Conservation (phyloP, 148 eudicot species). For the Agrostemma githago region DNA sequence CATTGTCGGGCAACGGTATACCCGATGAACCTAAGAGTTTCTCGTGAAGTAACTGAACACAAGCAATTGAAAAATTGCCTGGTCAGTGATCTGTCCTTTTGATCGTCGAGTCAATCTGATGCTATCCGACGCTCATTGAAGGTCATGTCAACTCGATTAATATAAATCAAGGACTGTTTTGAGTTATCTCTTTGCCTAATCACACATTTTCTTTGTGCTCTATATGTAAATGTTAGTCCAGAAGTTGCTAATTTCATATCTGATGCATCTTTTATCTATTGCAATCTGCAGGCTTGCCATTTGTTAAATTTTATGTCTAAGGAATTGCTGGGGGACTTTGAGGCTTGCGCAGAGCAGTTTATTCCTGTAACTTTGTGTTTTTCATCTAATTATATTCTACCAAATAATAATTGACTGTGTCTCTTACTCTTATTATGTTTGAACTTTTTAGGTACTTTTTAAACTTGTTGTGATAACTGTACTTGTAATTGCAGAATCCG, state of each 20-base stretch:
- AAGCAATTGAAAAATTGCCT: background rate
- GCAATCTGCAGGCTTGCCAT: conserved; percentile 72
- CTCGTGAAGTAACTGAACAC: background rate
- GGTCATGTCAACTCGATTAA: background rate
- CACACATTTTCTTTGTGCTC: background rate
- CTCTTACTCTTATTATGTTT: conserved; percentile 27
- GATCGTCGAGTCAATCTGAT: background rate
- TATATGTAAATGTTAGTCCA: background rate
- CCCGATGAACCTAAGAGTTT: too few species aligned
- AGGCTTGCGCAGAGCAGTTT: conserved; percentile 87
- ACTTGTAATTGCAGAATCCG: conserved; percentile 96
- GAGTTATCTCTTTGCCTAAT: background rate
- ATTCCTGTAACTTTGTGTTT: conserved; percentile 61
- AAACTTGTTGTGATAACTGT: conserved; percentile 99
- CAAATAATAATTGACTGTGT: conserved; percentile 15
- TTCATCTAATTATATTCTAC: background rate
- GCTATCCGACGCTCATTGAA: background rate
- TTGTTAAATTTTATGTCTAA: conserved; percentile 78
- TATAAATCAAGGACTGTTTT: background rate
- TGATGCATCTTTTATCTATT: background rate
- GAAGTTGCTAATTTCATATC: conserved; percentile 2
- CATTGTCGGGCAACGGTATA: too few species aligned
- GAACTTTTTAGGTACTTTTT: conserved; percentile 64
- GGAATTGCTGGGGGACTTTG: conserved; percentile 97
- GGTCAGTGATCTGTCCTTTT: background rate